Conservation (phyloP, 2,329 filamentous ascomycete species). For the Alternaria sp. region DNA sequence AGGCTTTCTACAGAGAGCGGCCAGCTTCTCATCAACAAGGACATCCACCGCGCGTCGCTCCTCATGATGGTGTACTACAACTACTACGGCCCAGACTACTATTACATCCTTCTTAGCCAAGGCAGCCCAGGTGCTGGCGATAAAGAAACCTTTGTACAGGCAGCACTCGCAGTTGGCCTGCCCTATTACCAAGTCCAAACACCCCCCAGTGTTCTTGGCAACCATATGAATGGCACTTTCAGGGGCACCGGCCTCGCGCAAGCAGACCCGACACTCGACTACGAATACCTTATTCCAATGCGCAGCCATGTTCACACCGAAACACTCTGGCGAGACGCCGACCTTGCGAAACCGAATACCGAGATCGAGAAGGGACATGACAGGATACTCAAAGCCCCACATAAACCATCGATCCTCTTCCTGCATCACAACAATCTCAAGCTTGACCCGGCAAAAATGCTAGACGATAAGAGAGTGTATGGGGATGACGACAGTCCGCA, state of each 20-base stretch:
- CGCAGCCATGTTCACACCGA: conserved; percentile 20
- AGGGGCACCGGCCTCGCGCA: conserved; percentile 24
- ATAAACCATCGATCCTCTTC: conserved; percentile 21
- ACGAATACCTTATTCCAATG: conserved; percentile 20
- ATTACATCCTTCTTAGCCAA: conserved; percentile 58
- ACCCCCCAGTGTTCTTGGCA: conserved; percentile 41
- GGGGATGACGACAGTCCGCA: conserved; percentile 15
- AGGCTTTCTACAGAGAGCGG: conserved; percentile 56
- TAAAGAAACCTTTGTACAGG: conserved; percentile 58
- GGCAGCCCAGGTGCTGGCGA: conserved; percentile 54
- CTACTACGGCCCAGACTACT: conserved; percentile 59
- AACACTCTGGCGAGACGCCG: conserved; percentile 12
- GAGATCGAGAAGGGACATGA: conserved; percentile 8
- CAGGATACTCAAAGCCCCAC: conserved; percentile 3
- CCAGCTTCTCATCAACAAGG: conserved; percentile 58
- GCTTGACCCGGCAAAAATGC: conserved; percentile 19
- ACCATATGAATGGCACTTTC: conserved; percentile 15
- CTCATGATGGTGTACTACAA: conserved; percentile 63
- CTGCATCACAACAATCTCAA: conserved; percentile 31
- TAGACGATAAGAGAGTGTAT: conserved; percentile 11
- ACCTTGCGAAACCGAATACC: conserved; percentile 1
- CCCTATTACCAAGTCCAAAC: conserved; percentile 52
- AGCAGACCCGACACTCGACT: conserved; percentile 27
- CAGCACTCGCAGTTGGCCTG: conserved; percentile 50
- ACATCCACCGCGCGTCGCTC: conserved; percentile 54